These are phyloP conservation scores for Cicer chorassanicum DNA, from an alignment of 306 rosid species.

Conservation along the genomic window DNA sequence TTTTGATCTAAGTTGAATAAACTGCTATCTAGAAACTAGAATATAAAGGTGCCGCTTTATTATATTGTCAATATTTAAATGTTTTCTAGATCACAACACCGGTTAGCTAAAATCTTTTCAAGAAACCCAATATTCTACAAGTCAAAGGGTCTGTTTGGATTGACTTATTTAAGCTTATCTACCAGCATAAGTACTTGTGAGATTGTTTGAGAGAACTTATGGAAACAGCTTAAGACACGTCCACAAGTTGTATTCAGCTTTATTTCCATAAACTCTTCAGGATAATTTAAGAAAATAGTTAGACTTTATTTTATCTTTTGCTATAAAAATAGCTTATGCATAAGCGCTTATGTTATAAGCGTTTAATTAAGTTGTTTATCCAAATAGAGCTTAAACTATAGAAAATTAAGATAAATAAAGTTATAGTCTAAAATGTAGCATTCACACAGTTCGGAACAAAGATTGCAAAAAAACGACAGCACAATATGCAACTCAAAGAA, in stretches of 20 bases:
- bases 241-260: not conserved
- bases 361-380: not conserved
- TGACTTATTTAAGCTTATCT: not conserved
- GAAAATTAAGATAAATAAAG: too few species aligned
- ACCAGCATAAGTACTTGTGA: not conserved
- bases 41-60: not conserved
- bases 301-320: not conserved
- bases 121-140: conserved; percentile 19
- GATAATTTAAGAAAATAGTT: not conserved
- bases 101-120: conserved; percentile 18
- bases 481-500: conserved; percentile 32
- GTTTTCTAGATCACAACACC: not conserved
- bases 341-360: not conserved
- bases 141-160: conserved; percentile 5
- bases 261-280: not conserved
- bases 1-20: not conserved
- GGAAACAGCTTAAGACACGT: not conserved
- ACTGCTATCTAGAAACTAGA: conserved; percentile 6
- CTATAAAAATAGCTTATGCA: not conserved
- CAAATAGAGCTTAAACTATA: not conserved
- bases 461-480: conserved; percentile 24
- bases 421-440: not conserved
- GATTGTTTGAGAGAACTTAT: not conserved
- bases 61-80: conserved; percentile 5
- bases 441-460: not conserved